Conservation (phyloP, 257 asterid genomes). For the Fraxinus anomala region DNA sequence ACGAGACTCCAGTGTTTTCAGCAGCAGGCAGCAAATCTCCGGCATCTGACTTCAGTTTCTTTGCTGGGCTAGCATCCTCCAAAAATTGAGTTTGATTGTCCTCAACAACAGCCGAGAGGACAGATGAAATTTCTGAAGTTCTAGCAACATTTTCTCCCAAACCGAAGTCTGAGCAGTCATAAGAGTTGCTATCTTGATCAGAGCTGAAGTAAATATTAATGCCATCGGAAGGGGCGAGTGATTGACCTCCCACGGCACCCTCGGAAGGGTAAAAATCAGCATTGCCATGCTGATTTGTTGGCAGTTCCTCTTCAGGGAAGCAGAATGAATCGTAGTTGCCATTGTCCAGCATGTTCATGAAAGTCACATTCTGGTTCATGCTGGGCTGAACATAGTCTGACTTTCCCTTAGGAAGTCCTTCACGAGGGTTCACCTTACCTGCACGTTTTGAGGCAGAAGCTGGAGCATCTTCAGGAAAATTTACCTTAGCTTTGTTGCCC, state of each 20-base stretch:
- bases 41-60: constrained; percentile 50
- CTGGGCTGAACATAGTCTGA: constrained; percentile 17
- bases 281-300: constrained; percentile 41
- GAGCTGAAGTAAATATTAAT: constrained; percentile 57
- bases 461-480: constrained; percentile 73
- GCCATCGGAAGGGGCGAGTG: constrained; percentile 47
- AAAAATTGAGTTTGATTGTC: constrained; percentile 44
- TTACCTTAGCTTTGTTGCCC: constrained; percentile 92
- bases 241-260: constrained; percentile 43
- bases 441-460: constrained; percentile 43
- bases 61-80: constrained; percentile 50
- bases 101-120: constrained; percentile 57
- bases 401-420: constrained; percentile 32
- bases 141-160: constrained; percentile 67
- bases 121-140: constrained; percentile 78
- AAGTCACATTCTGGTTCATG: constrained; percentile 18
- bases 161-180: constrained; percentile 79
- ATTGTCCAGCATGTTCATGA: constrained; percentile 17
- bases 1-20: constrained; percentile 26
- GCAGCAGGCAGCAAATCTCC: constrained; percentile 30
- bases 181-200: constrained; percentile 81
- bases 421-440: constrained; percentile 35
- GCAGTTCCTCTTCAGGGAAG: constrained; percentile 63
- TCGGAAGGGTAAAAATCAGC: constrained; percentile 33
- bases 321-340: constrained; percentile 22